These are phyloP conservation scores for Collybia sp. DNA, from an alignment of 768 basidiomycete species.

Conservation along the genomic window DNA sequence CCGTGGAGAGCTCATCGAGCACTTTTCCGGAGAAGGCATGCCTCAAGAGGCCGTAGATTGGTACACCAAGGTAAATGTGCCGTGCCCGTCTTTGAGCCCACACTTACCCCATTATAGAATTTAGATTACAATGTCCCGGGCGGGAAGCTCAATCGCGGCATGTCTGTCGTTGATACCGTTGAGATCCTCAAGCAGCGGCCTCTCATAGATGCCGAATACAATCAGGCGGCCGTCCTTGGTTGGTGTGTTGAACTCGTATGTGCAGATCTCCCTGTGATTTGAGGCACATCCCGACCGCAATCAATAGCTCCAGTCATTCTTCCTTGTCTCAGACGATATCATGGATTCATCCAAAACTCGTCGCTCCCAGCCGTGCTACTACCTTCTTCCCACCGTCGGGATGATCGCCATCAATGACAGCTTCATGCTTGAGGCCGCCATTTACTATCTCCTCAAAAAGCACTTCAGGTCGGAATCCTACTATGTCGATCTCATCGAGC, in stretches of 20 bases:
- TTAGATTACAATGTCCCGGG: constrained; percentile 94
- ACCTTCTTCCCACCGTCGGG: constrained; percentile 57
- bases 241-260: constrained; percentile 95
- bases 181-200: constrained; percentile 76
- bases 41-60: constrained; percentile 81
- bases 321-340: constrained; percentile 96
- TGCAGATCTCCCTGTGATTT: constrained; percentile 9
- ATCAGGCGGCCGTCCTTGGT: constrained; percentile 82
- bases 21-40: constrained; percentile 69
- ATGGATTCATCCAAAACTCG: constrained; percentile 96
- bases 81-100: neutral
- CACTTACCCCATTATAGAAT: constrained; percentile 40
- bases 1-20: constrained; percentile 70
- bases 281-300: neutral
- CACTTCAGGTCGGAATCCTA: constrained; percentile 78
- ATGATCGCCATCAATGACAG: constrained; percentile 94
- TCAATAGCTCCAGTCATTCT: constrained; percentile 90
- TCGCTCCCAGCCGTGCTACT: constrained; percentile 95
- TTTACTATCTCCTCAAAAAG: constrained; percentile 85
- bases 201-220: constrained; percentile 81
- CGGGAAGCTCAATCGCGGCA: constrained; percentile 94
- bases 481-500: constrained; percentile 87
- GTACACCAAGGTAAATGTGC: constrained; percentile 65
- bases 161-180: constrained; percentile 91
- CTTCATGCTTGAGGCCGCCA: constrained; percentile 93